A percentile compares a stretch with the other conserved stretches of the same genome.
These are phyloP conservation scores for Myxozyma vanderwaltii DNA, from an alignment of 805 yeast genomes.

Conservation along the genomic window DNA sequence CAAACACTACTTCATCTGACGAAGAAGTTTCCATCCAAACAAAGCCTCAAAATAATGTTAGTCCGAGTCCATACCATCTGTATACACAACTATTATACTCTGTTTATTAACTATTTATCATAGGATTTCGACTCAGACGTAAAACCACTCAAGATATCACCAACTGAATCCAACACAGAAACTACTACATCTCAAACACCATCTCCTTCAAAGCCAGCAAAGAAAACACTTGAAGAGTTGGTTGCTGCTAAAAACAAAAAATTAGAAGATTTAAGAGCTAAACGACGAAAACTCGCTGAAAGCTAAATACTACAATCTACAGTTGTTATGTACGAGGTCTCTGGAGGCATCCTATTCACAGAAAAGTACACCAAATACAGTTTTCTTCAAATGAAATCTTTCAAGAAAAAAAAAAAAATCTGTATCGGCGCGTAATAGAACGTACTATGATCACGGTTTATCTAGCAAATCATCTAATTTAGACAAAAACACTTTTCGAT, in stretches of 20 bases:
- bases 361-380: not conserved
- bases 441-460: slow-evolving; percentile 34
- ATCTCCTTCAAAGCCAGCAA: not conserved
- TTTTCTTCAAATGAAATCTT: too few relatives aligned
- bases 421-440: slow-evolving; percentile 19
- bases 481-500: not conserved
- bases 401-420: not conserved
- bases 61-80: not conserved
- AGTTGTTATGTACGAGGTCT: slow-evolving; percentile 32
- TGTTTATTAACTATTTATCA: not conserved
- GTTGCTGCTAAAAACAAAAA: slow-evolving; percentile 6
- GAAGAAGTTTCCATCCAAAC: not conserved
- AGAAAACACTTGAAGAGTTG: slow-evolving; percentile 3
- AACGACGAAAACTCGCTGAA: not conserved
- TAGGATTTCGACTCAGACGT: not conserved
- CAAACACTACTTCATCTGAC: not conserved
- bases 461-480: slow-evolving; percentile 17
- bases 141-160: not conserved
- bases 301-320: not conserved
- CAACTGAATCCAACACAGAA: not conserved
- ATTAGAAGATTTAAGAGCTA: slow-evolving; percentile 4
- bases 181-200: not conserved
- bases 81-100: not conserved
- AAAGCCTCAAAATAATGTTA: not conserved
- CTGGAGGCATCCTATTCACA: slow-evolving; percentile 34